These are phyloP conservation scores for Yamadazyma diddensiae DNA, from an alignment of 1,139 yeast species.

Conservation along the genomic window DNA sequence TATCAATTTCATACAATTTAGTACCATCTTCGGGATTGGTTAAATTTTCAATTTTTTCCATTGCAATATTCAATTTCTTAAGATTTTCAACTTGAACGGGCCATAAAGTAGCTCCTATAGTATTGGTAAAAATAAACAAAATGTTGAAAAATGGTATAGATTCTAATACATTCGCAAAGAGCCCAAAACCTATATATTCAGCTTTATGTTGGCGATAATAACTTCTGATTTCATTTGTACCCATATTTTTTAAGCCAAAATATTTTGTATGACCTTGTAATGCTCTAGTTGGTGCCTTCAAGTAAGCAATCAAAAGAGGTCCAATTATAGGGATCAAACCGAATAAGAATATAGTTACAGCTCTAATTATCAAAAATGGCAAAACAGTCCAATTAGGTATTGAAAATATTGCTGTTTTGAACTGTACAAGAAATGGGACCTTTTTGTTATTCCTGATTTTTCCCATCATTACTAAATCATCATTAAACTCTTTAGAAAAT, in stretches of 20 bases:
- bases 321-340: conserved; percentile 63
- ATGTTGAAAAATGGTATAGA: conserved; percentile 59
- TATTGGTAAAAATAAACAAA: conserved; percentile 63
- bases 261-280: conserved; percentile 56
- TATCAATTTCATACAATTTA: neutral
- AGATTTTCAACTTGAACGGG: conserved; percentile 36
- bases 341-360: conserved; percentile 30
- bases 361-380: conserved; percentile 27
- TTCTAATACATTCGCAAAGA: conserved; percentile 56
- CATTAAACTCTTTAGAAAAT: conserved; percentile 46
- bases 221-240: conserved; percentile 32
- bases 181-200: conserved; percentile 52
- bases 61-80: conserved; percentile 1
- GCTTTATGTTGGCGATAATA: conserved; percentile 29
- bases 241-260: conserved; percentile 56
- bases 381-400: conserved; percentile 23
- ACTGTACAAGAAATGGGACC: conserved; percentile 28
- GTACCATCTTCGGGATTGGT: no score
- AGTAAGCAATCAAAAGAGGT: conserved; percentile 49
- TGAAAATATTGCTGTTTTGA: conserved; percentile 20
- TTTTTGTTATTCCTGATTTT: conserved; percentile 37
- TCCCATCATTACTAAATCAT: conserved; percentile 47
- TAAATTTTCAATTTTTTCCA: no score
- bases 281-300: conserved; percentile 62
- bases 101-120: conserved; percentile 76